These are phyloP conservation scores for Allium sativum DNA, from an alignment of 106 monocot genomes.

Conservation along the genomic window DNA sequence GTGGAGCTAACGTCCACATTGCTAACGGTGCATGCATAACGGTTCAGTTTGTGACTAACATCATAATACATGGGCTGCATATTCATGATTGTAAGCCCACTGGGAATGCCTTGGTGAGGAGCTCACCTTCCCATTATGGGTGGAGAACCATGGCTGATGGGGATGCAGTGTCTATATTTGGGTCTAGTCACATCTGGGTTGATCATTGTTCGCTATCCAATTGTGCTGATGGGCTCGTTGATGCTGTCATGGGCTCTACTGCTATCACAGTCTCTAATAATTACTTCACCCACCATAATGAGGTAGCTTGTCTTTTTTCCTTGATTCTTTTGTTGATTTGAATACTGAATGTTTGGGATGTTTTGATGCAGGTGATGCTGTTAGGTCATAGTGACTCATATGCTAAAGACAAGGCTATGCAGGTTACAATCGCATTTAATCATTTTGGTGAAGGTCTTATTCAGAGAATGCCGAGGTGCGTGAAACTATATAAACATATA, in stretches of 20 bases:
- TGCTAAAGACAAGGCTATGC: slow-evolving; percentile 45
- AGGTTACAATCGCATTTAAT: slow-evolving; percentile 46
- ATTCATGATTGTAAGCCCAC: slow-evolving; percentile 19
- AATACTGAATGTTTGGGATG: background rate
- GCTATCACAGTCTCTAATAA: slow-evolving; percentile 39
- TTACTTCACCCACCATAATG: slow-evolving; percentile 62
- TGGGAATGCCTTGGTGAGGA: slow-evolving; percentile 26
- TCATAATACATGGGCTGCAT: slow-evolving; percentile 12
- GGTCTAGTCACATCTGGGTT: slow-evolving; percentile 34
- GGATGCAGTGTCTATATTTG: slow-evolving; percentile 32
- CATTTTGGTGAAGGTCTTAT: slow-evolving; percentile 41
- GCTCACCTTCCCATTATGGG: slow-evolving; percentile 32
- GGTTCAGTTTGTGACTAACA: slow-evolving; percentile 26
- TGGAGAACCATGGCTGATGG: slow-evolving; percentile 40
- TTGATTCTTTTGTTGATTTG: background rate
- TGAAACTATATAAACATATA: background rate
- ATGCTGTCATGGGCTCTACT: slow-evolving; percentile 33
- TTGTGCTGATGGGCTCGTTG: slow-evolving; percentile 33
- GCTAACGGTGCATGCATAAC: slow-evolving; percentile 39
- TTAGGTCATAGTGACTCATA: slow-evolving; percentile 61
- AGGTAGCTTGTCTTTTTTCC: slow-evolving; percentile 13
- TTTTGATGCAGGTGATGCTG: slow-evolving; percentile 43
- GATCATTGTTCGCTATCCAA: slow-evolving; percentile 34
- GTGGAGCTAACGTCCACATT: slow-evolving; percentile 31
- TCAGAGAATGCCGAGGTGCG: slow-evolving; percentile 62